Evolutionary conservation across 768 basidiomycete genomes (phyloP), one percentile per base, ranked within the genome.

Genomic region (Panus rudis): DNA sequence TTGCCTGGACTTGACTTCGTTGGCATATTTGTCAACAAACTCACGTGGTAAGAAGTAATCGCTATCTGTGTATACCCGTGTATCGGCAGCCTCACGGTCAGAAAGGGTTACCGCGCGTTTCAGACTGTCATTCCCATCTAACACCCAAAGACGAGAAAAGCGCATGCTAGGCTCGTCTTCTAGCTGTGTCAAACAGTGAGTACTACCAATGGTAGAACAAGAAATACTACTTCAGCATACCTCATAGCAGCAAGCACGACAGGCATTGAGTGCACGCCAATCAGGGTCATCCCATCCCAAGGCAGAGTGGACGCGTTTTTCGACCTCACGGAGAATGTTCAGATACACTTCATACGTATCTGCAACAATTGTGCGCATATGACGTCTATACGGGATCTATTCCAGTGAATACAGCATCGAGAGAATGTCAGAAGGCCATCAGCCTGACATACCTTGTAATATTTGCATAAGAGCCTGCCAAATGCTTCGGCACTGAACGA

Each of bases 331-430:
- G 0, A 39, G 41, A 3, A 69, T 60, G 0, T 40, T 20, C 8
- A 71, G 58, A 44, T 68, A 71, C 0, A 60, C 35, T 40, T 71
- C 65, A 39, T 63, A 68, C 8, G 64, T 50, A 20, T 60, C 51
- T 1, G 60, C 52, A 20, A 73, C 51, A 14, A 52, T 40, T 1
- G 35, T 46, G 5, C 59, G 52, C 39, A 52, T 55, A 3, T 25
- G 33, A 6, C 43, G 51, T 6, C 37, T 43, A 41, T 63, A 68
- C 4, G 61, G 51, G 1, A 57, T 48, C 60, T 66, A n/a, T n/a
- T n/a, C n/a, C n/a, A n/a, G 33, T 12, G 14, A 19, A 30, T 14
- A 2, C 2, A 8, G 14, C n/a, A n/a, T n/a, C n/a, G n/a, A 10
- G 2, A 19, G 8, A 14, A 13, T 31, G 5, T 30, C 10, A 30